Base-by-base conservation (phyloP, 75 land plant genomes). In the Cryptomeria japonica region DNA sequence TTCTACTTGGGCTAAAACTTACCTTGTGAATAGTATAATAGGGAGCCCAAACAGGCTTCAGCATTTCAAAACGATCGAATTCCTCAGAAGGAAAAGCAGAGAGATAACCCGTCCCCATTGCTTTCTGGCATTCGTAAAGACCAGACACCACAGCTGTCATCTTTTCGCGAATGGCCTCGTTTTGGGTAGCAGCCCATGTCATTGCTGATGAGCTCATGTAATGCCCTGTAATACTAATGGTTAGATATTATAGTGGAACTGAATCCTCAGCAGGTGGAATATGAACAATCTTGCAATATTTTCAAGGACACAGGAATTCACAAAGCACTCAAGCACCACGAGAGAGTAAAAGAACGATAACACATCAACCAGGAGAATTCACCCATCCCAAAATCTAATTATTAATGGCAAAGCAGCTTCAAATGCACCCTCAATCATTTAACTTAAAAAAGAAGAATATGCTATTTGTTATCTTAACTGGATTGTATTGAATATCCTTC, bases 1-100 rank as follows among this genome's bases (percentile, higher is more conserved):
- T 34, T 37, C 16, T 39, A 10, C n/a, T 25, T 32, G 16, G 53
- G 38, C 25, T 55, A 32, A 86, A 84, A 64, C 70, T 61, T 72
- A 97, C 99, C 98, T 97, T 97, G 93, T 97, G 99, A 61, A 97
- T 95, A 70, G 99, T 96, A 88, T 96, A 96, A 86, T 96, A 96
- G 14, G 97, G 99, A 3, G 99, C 99, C 99, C 98, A 97, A 36
- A 97, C 98, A 86, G 90, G 88, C 75, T 93, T 68, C 28, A 97
- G 79, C 41, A 91, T 92, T 88, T 97, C 99, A 88, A 96, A 94
- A 6, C 95, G 95, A 88, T 97, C 98, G 86, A 97, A 97, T 19
- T 91, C 87, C 38, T 93, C 93, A 32, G 95, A 79, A 25, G 98
- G 99, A 73, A 97, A 97, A 73, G 98, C 99, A 38, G 99, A 97